phyloP scores from a whole-genome alignment of 768 basidiomycete genomes.

The Tulasnella sp. region DNA sequence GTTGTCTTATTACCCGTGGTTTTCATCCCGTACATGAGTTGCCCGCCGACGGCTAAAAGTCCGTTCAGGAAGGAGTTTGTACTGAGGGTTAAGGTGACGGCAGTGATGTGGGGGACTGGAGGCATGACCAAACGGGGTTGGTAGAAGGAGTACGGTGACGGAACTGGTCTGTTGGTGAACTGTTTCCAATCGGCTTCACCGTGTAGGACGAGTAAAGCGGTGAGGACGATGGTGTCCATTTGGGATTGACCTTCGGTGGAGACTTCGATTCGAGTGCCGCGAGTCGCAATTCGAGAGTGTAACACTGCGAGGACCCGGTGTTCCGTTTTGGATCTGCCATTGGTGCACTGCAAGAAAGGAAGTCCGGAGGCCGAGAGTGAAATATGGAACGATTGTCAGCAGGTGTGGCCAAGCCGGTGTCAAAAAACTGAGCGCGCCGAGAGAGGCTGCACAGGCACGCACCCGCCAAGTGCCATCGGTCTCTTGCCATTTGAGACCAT shows the following conservation, averaged over 20 bases:
- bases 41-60: conserved; percentile 15
- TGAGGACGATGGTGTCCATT: conserved; percentile 20
- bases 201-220: conserved; percentile 17
- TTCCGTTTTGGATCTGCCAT: not conserved
- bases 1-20: conserved; percentile 13
- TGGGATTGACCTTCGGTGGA: conserved; percentile 1
- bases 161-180: not conserved
- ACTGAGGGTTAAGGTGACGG: conserved; percentile 13
- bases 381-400: not conserved
- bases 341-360: not conserved
- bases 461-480: conserved; percentile 20
- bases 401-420: not conserved
- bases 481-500: conserved; percentile 9
- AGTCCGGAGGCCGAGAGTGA: not conserved
- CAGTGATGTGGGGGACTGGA: conserved; percentile 7
- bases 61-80: conserved; percentile 15
- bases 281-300: conserved; percentile 14
- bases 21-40: conserved; percentile 15
- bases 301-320: conserved; percentile 7
- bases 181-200: conserved; percentile 17
- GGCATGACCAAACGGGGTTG: conserved; percentile 9
- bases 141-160: conserved; percentile 9
- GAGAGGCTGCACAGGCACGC: not conserved
- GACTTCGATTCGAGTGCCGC: conserved; percentile 17
- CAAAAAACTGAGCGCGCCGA: not conserved